Conservation (phyloP, 192 early-diverging fungal species). For the Lobosporangium transversale region DNA sequence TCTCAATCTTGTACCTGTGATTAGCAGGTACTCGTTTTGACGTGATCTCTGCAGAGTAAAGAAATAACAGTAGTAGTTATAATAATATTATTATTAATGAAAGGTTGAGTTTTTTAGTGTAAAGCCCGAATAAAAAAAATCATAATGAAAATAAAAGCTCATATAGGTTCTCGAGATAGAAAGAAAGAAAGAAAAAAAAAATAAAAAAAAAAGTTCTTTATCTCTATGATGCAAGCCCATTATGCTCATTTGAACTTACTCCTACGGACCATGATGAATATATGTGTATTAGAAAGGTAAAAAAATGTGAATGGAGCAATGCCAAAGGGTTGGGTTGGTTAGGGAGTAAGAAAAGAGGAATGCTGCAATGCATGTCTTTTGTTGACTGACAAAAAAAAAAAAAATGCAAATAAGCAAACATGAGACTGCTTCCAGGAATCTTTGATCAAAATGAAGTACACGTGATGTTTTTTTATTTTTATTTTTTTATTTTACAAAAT, state of each 20-base stretch:
- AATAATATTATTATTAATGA: neutral
- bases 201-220: no score
- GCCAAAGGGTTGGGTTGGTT: no score
- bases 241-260: conserved; percentile 17
- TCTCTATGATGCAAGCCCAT: no score
- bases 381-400: conserved; percentile 5
- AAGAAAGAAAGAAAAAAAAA: no score
- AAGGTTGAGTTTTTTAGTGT: neutral
- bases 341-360: conserved; percentile 14
- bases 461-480: no score
- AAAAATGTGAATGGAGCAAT: neutral
- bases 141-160: no score
- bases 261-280: conserved; percentile 30
- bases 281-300: conserved; percentile 4
- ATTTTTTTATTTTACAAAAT: neutral
- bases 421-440: conserved; percentile 10
- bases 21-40: conserved; percentile 67
- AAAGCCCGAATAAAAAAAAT: no score
- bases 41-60: conserved; percentile 52
- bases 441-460: no score
- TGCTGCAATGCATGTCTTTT: neutral
- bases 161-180: no score
- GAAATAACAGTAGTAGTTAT: neutral
- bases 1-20: conserved; percentile 68
- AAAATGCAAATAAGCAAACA: neutral